Base-by-base conservation (phyloP, 2,329 filamentous ascomycete species). In the Penicillium brevicompactum region DNA sequence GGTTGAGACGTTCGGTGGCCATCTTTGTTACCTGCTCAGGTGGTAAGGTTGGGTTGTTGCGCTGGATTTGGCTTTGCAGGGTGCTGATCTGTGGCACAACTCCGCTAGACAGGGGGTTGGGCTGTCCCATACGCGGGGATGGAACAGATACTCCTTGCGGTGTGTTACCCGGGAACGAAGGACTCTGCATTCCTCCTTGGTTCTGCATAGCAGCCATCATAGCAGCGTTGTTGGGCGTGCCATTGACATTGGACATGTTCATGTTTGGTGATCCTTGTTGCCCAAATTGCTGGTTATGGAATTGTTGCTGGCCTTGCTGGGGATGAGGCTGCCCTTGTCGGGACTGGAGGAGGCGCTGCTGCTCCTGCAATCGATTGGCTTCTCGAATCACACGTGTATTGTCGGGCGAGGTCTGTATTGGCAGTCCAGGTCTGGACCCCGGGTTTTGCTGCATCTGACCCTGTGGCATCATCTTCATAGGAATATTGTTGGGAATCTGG, bases 321-420 rank as follows among this genome's bases (percentile, higher is more conserved):
- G 67, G 70, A 47, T 72, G 68, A 21, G 66, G 70, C 64, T 72
- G 74, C 51, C 76, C 74, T 48, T 77, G 75, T 27, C 75, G 72
- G 47, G 74, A 74, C 55, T 89, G 86, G 10, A 88, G 81, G 41
- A 90, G 85, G 42, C 85, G 83, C 51, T 86, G 85, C 58, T 77
- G 76, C 57, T 78, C 74, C 66, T 80, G 78, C 31, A 80, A 67
- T 42, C 77, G 74, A 57, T 71, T 77, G 31, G 76, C 78, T 67
- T 81, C 78, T 45, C 78, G 73, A 34, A 78, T 73, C 24, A 81
- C 74, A 9, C 79, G 76, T 34, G 77, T 70, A 57, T 78, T 78
- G 51, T 80, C 77, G 4, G 78, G 74, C 32, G 76, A 76, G 8
- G 86, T 83, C 65, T 88, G 86, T 63, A 87, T 76, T 18, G 72